Conservation (phyloP, 2,329 filamentous ascomycete species). For the Trichoderma koningiopsis region DNA sequence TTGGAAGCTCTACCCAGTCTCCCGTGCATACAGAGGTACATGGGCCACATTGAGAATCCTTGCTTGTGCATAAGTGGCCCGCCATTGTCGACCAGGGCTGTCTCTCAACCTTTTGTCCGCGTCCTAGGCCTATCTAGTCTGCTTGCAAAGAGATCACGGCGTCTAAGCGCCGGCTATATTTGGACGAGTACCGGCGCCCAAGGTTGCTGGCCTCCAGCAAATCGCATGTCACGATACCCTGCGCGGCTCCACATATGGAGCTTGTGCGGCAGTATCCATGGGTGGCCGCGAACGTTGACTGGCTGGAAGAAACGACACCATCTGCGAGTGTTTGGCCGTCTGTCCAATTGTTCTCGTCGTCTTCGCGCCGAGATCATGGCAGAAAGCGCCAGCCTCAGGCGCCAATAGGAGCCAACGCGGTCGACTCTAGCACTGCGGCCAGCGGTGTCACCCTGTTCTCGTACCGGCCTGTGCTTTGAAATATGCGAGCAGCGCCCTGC, state of each 20-base stretch:
- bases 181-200: conserved; percentile 27
- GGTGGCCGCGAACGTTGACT: conserved; percentile 13
- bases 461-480: conserved; percentile 15
- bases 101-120: conserved; percentile 5
- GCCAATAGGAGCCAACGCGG: conserved; percentile 25
- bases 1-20: conserved; percentile 17
- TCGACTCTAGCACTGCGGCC: conserved; percentile 10
- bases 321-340: conserved; percentile 22
- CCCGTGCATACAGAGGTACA: conserved; percentile 8
- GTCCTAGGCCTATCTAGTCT: conserved; percentile 4
- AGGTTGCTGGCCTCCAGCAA: conserved; percentile 4
- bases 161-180: conserved; percentile 38
- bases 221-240: conserved; percentile 16
- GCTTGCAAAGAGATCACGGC: conserved; percentile 31
- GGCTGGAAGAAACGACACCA: conserved; percentile 23
- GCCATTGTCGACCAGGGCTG: conserved; percentile 21
- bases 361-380: conserved; percentile 28
- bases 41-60: conserved; percentile 4
- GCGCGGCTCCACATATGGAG: conserved; percentile 18
- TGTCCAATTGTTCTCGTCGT: conserved; percentile 27
- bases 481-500: conserved; percentile 14
- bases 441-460: conserved; percentile 17
- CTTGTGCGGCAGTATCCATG: conserved; percentile 23
- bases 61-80: conserved; percentile 20
- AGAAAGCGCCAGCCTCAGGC: conserved; percentile 23